Conservation (phyloP, 768 basidiomycete species). For the Naematelia encephala region DNA sequence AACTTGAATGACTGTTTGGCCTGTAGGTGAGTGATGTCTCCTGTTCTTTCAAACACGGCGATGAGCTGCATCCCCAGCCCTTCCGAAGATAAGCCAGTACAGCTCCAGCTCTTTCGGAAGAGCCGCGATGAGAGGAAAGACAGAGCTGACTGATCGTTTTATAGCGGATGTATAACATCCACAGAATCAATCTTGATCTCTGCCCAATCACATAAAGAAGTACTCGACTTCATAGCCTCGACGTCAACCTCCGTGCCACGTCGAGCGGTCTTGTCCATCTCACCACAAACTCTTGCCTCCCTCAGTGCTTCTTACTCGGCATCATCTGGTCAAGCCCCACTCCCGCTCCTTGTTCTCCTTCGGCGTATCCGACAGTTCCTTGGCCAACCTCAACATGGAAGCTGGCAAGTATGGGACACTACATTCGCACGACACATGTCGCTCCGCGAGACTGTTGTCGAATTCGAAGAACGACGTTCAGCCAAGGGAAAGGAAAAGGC, state of each 20-base stretch:
- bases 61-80: not conserved
- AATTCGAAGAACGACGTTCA: constrained; percentile 67
- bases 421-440: constrained; percentile 89
- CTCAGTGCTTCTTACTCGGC: constrained; percentile 59
- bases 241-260: constrained; percentile 56
- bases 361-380: constrained; percentile 53
- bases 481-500: constrained; percentile 28
- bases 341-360: constrained; percentile 61
- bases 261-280: constrained; percentile 75
- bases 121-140: not conserved
- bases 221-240: constrained; percentile 66
- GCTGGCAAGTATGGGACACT: constrained; percentile 71
- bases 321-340: constrained; percentile 10
- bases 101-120: no score
- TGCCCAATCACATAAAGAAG: constrained; percentile 89
- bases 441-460: constrained; percentile 72
- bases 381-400: constrained; percentile 23
- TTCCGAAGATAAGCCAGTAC: no score
- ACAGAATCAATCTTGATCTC: constrained; percentile 96
- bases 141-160: constrained; percentile 7
- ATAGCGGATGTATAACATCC: constrained; percentile 94
- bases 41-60: not conserved
- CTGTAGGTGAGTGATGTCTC: constrained; percentile 68
- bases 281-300: constrained; percentile 81
- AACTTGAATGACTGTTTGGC: constrained; percentile 96